Percentiles rank a stretch among this genome's conserved stretches.
Evolutionary conservation across 2,329 filamentous ascomycete species (phyloP).

Genomic region (Xylariaceae sp.): DNA sequence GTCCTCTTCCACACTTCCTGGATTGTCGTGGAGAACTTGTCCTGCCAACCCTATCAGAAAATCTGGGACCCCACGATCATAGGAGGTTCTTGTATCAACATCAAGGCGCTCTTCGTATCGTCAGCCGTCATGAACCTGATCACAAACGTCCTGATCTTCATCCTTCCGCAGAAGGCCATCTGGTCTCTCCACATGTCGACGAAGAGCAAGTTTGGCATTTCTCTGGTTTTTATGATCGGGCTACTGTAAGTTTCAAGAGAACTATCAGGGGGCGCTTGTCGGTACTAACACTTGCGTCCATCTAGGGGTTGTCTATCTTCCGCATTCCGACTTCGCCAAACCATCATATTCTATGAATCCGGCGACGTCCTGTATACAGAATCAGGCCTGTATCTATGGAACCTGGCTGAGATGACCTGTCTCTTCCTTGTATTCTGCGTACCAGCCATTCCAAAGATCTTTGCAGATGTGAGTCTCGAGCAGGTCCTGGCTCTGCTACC

Average conservation of each 20-base stretch:
- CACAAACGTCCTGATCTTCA: constrained; percentile 38
- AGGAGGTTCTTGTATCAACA: constrained; percentile 34
- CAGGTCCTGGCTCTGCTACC: constrained; percentile 1
- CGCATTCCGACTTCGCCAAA: constrained; percentile 32
- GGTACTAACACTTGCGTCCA: not conserved
- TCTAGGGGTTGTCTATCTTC: constrained; percentile 36
- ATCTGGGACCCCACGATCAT: constrained; percentile 26
- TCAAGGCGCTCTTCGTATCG: constrained; percentile 38
- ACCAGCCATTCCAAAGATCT: constrained; percentile 34
- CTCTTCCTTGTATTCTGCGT: constrained; percentile 38
- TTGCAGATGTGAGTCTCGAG: constrained; percentile 13
- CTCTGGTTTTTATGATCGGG: constrained; percentile 38
- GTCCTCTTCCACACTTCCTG: constrained; percentile 19
- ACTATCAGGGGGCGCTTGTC: not conserved
- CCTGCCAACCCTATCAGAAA: constrained; percentile 26
- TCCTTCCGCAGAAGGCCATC: constrained; percentile 38
- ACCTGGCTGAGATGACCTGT: constrained; percentile 39
- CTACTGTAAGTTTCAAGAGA: constrained; percentile 29
- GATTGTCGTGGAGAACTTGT: constrained; percentile 26
- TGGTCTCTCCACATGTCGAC: constrained; percentile 36
- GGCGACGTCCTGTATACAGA: constrained; percentile 34
- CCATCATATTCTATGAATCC: constrained; percentile 26
- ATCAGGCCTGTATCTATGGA: constrained; percentile 37
- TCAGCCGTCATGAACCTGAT: constrained; percentile 40
- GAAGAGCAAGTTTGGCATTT: constrained; percentile 38